These are phyloP conservation scores for Hymenoscyphus infarciens DNA, from an alignment of 2,329 filamentous ascomycete species.

Conservation along the genomic window DNA sequence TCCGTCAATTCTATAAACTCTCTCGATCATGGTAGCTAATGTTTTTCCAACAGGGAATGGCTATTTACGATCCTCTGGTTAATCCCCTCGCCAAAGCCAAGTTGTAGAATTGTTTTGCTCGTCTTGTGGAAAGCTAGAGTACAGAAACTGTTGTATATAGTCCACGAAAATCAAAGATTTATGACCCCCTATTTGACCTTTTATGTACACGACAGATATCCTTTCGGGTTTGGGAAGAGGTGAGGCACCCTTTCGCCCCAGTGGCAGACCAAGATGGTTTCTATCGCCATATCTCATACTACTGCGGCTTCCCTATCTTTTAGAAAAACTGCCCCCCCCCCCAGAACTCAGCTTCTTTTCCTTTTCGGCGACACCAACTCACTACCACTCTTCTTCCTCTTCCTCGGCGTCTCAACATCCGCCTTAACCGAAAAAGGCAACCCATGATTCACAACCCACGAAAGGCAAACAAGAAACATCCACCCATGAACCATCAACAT, in stretches of 20 bases:
- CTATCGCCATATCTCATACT: background rate
- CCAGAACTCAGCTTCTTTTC: background rate
- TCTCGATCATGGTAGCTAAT: constrained; percentile 15
- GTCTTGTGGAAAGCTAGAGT: background rate
- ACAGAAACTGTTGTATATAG: background rate
- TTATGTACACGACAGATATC: no score
- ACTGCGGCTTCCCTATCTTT: background rate
- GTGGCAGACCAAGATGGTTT: background rate
- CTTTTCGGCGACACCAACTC: background rate
- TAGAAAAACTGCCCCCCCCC: background rate
- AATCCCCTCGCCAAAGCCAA: constrained; percentile 47
- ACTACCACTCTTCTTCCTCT: background rate
- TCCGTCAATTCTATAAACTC: background rate
- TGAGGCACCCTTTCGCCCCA: no score
- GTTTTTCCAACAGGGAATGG: constrained; percentile 22
- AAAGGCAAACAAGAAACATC: background rate
- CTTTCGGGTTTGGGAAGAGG: no score
- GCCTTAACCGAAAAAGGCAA: background rate
- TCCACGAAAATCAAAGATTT: background rate
- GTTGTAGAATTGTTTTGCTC: constrained; percentile 33
- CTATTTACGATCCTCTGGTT: constrained; percentile 45
- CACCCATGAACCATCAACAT: background rate
- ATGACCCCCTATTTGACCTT: background rate
- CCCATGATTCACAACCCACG: background rate
- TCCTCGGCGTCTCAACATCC: background rate